phyloP scores from a whole-genome alignment of 1,139 yeast species.

The Geotrichum europaeum region DNA sequence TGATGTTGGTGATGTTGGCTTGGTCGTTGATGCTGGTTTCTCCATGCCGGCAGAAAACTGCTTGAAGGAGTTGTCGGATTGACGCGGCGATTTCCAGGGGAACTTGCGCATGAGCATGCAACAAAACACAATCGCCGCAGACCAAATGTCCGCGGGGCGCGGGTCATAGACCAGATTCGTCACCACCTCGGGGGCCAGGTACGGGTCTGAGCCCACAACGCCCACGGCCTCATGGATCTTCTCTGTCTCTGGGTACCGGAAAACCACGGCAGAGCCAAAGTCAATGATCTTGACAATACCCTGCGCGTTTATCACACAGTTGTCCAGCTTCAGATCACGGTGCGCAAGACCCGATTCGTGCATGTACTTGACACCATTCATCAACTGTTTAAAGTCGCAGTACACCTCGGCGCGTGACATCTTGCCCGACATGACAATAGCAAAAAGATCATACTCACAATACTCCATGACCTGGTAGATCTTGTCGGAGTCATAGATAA shows the following conservation, averaged over 20 bases:
- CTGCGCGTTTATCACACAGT: slow-evolving; percentile 77
- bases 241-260: slow-evolving; percentile 82
- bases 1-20: not conserved
- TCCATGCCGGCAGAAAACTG: slow-evolving; percentile 39
- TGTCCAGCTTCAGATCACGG: slow-evolving; percentile 86
- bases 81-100: slow-evolving; percentile 96
- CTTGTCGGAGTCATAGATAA: slow-evolving; percentile 81
- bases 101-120: slow-evolving; percentile 92
- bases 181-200: slow-evolving; percentile 90
- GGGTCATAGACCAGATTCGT: slow-evolving; percentile 80
- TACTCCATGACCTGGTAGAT: slow-evolving; percentile 92
- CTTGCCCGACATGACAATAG: slow-evolving; percentile 91
- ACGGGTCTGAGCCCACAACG: slow-evolving; percentile 91
- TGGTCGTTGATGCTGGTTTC: slow-evolving; percentile 5
- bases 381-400: slow-evolving; percentile 84
- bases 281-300: slow-evolving; percentile 90
- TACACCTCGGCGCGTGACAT: slow-evolving; percentile 82
- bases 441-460: slow-evolving; percentile 87
- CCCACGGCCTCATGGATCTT: slow-evolving; percentile 79
- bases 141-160: slow-evolving; percentile 92
- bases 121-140: slow-evolving; percentile 84
- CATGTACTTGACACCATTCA: slow-evolving; percentile 74
- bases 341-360: slow-evolving; percentile 89
- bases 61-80: slow-evolving; percentile 77
- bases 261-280: slow-evolving; percentile 92